These are phyloP conservation scores for Podaxis sp. DNA, from an alignment of 768 basidiomycete species.

Conservation along the genomic window DNA sequence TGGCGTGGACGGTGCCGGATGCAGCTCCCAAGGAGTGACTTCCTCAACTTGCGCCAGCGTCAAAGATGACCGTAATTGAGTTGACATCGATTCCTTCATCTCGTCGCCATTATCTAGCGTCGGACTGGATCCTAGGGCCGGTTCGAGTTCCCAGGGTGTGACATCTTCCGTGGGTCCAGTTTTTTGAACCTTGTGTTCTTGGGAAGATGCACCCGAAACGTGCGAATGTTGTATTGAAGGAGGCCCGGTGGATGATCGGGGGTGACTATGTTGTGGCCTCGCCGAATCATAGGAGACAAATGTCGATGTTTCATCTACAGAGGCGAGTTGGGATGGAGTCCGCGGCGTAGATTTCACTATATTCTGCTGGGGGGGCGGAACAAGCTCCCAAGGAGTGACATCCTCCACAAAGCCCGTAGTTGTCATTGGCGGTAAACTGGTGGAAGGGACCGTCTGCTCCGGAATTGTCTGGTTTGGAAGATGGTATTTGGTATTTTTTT, in stretches of 20 bases:
- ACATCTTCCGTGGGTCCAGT: conserved; percentile 30
- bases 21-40: conserved; percentile 32
- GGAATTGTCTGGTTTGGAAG: neutral
- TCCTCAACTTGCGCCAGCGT: conserved; percentile 27
- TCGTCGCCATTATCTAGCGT: conserved; percentile 4
- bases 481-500: conserved; percentile 12
- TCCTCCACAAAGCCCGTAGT: conserved; percentile 20
- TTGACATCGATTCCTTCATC: conserved; percentile 11
- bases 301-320: conserved; percentile 6
- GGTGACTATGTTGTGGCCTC: conserved; percentile 2
- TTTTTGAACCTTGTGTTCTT: conserved; percentile 13
- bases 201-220: conserved; percentile 5
- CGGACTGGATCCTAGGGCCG: conserved; percentile 10
- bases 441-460: conserved; percentile 7
- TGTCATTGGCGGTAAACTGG: conserved; percentile 9
- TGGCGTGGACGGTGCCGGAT: conserved; percentile 24
- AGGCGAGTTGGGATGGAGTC: conserved; percentile 4
- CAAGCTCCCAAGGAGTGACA: conserved; percentile 26
- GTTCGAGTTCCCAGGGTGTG: conserved; percentile 30
- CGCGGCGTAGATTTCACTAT: neutral
- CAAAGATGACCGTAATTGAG: conserved; percentile 22
- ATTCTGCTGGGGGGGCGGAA: conserved; percentile 15
- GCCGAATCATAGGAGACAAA: conserved; percentile 12
- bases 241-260: conserved; percentile 9
- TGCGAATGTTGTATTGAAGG: conserved; percentile 10